Evolutionary conservation across 1,284 basidiomycete genomes (phyloP).

Genomic region (Trichosporon coremiiforme): DNA sequence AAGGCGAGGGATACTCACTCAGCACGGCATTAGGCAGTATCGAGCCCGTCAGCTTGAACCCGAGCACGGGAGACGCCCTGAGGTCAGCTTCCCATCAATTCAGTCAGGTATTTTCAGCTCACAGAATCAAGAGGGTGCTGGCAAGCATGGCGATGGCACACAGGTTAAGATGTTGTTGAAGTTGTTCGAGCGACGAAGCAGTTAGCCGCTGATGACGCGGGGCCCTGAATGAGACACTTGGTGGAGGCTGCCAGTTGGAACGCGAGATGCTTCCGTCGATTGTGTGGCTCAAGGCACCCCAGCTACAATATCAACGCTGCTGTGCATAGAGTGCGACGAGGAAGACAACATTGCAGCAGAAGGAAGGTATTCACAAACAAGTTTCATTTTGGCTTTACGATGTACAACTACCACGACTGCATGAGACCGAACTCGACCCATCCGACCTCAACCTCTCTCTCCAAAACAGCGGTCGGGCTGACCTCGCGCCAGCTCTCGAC

Average conservation of each 20-base stretch:
- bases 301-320: no score
- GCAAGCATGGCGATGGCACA: not conserved
- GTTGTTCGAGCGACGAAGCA: not conserved
- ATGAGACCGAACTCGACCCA: constrained; percentile 22
- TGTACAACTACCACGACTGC: constrained; percentile 22
- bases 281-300: no score
- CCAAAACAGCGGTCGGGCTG: not conserved
- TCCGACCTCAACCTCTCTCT: constrained; percentile 15
- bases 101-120: not conserved
- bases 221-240: not conserved
- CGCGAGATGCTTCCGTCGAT: constrained; percentile 1
- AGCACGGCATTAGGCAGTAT: constrained; percentile 18
- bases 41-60: constrained; percentile 14
- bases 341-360: not conserved
- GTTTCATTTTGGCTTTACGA: not conserved
- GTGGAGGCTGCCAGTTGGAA: not conserved
- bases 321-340: not conserved
- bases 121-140: not conserved
- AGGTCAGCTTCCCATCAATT: not conserved
- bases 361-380: not conserved
- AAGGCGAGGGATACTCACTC: constrained; percentile 20
- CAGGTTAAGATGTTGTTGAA: not conserved
- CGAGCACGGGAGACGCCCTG: constrained; percentile 18
- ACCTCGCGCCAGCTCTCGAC: constrained; percentile 19
- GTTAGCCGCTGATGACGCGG: constrained; percentile 11